These are phyloP conservation scores for Xylariales sp. DNA, from an alignment of 2,329 filamentous ascomycete genomes.

Conservation along the genomic window DNA sequence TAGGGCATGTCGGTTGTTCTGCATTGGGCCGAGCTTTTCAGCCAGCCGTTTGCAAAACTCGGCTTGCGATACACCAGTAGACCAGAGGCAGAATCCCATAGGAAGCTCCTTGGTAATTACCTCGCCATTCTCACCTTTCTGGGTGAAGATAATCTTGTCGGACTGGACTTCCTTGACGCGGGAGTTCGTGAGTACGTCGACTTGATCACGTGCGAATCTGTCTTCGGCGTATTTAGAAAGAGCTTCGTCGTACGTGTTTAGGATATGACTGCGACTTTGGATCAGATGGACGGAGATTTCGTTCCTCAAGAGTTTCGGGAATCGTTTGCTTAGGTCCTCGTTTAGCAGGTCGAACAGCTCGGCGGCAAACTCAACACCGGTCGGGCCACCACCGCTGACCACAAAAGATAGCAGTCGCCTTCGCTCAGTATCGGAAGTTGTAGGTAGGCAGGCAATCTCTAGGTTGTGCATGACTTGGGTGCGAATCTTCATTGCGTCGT, in stretches of 20 bases:
- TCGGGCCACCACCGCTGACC: constrained; percentile 91
- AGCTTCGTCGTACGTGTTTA: constrained; percentile 97
- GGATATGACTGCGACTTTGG: constrained; percentile 87
- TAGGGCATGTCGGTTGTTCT: constrained; percentile 85
- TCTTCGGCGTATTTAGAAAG: constrained; percentile 89
- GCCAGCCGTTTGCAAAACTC: constrained; percentile 74
- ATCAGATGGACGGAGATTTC: constrained; percentile 98
- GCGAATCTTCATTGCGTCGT: constrained; percentile 83
- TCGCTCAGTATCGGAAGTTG: constrained; percentile 82
- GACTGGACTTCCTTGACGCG: constrained; percentile 82
- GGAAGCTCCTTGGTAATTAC: constrained; percentile 87
- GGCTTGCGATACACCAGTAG: constrained; percentile 87
- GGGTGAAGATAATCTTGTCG: constrained; percentile 85
- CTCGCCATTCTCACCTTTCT: constrained; percentile 69
- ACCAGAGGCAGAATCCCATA: constrained; percentile 96
- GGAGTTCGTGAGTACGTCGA: constrained; percentile 88
- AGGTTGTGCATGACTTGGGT: constrained; percentile 87
- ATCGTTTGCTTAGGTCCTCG: constrained; percentile 79
- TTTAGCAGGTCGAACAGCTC: constrained; percentile 95
- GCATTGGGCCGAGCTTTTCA: constrained; percentile 66
- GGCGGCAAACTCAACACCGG: constrained; percentile 94
- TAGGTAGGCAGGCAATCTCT: constrained; percentile 87
- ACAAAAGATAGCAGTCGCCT: constrained; percentile 88
- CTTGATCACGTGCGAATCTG: constrained; percentile 83
- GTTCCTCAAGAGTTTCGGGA: constrained; percentile 87